These are phyloP conservation scores for Didymella segeticola DNA, from an alignment of 2,329 filamentous ascomycete genomes.

Conservation along the genomic window DNA sequence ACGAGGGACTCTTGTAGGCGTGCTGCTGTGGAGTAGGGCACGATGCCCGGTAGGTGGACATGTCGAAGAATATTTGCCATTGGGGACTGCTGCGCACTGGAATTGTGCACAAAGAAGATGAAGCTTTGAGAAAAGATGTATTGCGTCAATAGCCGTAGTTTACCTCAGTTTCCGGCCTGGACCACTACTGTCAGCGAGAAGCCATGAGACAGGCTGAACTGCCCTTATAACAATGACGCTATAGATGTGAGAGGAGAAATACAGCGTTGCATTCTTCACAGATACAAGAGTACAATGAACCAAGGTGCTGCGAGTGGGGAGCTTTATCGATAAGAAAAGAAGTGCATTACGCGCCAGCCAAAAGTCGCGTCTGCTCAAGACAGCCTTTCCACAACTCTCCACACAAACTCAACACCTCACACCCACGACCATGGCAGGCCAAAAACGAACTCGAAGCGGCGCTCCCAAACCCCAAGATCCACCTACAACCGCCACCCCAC, in stretches of 20 bases:
- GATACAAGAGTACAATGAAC: not conserved
- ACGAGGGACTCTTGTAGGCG: slow-evolving; percentile 65
- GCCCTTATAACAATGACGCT: not conserved
- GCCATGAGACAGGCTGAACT: not conserved
- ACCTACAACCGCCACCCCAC: not conserved
- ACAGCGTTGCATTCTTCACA: not conserved
- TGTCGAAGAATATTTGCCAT: slow-evolving; percentile 57
- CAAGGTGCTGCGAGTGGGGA: not conserved
- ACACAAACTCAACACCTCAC: no score
- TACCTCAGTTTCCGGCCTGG: not conserved
- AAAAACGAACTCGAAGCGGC: slow-evolving; percentile 36
- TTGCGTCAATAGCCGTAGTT: slow-evolving; percentile 6
- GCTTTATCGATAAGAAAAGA: slow-evolving; percentile 28
- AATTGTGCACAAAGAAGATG: not conserved
- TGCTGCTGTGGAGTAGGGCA: slow-evolving; percentile 63
- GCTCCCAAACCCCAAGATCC: slow-evolving; percentile 23
- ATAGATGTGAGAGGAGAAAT: not conserved
- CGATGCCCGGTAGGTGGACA: slow-evolving; percentile 63
- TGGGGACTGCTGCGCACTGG: not conserved
- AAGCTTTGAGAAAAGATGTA: not conserved
- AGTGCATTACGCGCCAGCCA: slow-evolving; percentile 18
- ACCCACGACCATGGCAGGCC: slow-evolving; percentile 23
- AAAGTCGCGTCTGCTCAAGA: not conserved
- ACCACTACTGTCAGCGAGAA: not conserved
- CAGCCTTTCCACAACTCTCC: not conserved